Evolutionary conservation across 2,329 filamentous ascomycete species (phyloP), one percentile per base, ranked within the genome.

Genomic region (Teratosphaeria viscida): DNA sequence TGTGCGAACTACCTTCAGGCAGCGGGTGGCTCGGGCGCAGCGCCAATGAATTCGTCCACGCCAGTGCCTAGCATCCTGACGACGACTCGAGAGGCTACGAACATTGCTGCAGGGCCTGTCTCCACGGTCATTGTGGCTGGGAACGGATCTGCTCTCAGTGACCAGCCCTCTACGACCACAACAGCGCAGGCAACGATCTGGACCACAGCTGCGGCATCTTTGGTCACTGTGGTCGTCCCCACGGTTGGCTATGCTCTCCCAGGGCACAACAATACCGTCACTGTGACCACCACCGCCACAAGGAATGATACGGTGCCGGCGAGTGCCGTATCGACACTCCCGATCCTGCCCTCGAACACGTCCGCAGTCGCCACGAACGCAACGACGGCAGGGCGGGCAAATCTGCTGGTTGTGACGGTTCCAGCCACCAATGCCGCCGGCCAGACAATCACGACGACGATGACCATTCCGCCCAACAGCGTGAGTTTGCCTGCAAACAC

Each of bases 1-100:
- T 85, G 82, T 73, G 82, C 79, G 60, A 83, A 83, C 71, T 83
- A 84, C 68, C 71, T 65, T 8, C 57, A 66, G 19, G 61, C 62
- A 54, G 53, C 53, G 12, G 26, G 5, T n/a, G 12, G 27, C 27
- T 32, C 53, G 3, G 26, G 12, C 27, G 12, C 14, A 3, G 34
- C 14, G 34, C 27, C 23, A 12, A 54, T n/a, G 12, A 19, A 16
- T 8, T 32, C 53, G 5, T 11, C 53, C 7, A 54, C 23, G 11
- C 34, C 53, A 34, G 34, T 8, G 5, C 53, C 16, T 34, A 37
- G 11, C 23, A 16, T 19, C 19, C 12, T 54, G 12, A 54, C 53
- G 27, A 32, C 23, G 32, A 54, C 27, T 34, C 53, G 53, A 14
- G 26, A 54, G 27, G 53, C 43, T 5, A 49, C 43, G 6, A 49